Evolutionary conservation across 805 yeast genomes (phyloP), one percentile per base, ranked within the genome.

Genomic region (Hanseniaspora guilliermondii): DNA sequence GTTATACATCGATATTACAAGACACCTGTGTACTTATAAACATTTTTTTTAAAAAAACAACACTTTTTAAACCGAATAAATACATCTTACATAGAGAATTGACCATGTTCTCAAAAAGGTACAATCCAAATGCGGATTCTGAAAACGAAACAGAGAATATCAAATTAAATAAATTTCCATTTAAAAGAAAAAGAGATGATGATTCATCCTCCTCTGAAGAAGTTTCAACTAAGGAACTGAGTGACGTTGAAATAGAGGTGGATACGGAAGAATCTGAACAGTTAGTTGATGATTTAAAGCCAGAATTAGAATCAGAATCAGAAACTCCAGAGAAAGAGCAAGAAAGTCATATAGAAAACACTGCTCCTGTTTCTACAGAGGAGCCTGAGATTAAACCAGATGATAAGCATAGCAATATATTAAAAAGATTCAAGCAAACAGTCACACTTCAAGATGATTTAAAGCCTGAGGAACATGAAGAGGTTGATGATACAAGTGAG

Each of bases 21-120:
- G 32, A 2, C 32, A 11, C 14, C n/a, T n/a, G n/a, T n/a, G n/a
- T n/a, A n/a, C n/a, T n/a, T n/a, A n/a, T n/a, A n/a, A n/a, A n/a
- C n/a, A n/a, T n/a, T n/a, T n/a, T n/a, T n/a, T n/a, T n/a, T n/a
- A n/a, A n/a, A 7, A 30, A 30, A 11, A 7, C 2, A 11, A 11
- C 2, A 30, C 3, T 11, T 11, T 25, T 30, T n/a, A n/a, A n/a
- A 30, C 33, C 33, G 33, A 7, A 11, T 30, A 30, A 30, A 14
- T 30, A 30, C 9, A 27, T 30, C 9, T 30, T 30, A 30, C 14
- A 30, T 2, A 30, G 14, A 30, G 14, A 11, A 30, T 9, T 4
- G 12, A 9, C 33, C n/a, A 79, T 82, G 87, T 82, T 82, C 69
- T 85, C 84, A 8, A 75, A 76, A 16, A 71, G 87, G 64, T 82